Evolutionary conservation across 208 protist species (phyloP).

Genomic region (Trypanosoma avium): DNA sequence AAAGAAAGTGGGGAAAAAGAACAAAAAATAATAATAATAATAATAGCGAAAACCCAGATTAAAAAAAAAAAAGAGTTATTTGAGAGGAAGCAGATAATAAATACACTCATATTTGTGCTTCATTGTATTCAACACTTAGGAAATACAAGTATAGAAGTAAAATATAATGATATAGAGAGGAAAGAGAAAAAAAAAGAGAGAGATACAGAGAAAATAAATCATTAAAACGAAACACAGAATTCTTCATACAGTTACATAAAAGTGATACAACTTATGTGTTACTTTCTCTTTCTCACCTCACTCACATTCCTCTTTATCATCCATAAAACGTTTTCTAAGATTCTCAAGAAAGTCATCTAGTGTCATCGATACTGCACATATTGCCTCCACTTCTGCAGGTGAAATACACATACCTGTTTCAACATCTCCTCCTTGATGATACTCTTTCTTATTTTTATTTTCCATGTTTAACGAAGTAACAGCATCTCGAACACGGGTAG

Average conservation of each 20-base stretch:
- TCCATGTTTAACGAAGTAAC: constrained; percentile 2
- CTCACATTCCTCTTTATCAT: constrained; percentile 19
- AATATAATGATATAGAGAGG: no score
- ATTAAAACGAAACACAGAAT: no score
- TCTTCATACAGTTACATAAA: no score
- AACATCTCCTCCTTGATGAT: no score
- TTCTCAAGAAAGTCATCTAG: constrained; percentile 64
- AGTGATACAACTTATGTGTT: no score
- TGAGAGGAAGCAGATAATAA: background rate
- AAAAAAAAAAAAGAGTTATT: background rate
- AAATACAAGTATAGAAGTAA: no score
- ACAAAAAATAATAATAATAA: background rate
- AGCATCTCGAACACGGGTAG: constrained; percentile 12
- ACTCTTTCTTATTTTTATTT: background rate
- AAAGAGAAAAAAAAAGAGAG: no score
- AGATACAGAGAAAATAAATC: no score
- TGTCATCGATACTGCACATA: constrained; percentile 63
- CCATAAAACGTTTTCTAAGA: constrained; percentile 25
- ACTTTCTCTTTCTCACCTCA: no score
- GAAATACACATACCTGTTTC: constrained; percentile 48
- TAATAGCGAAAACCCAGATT: no score
- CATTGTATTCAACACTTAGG: no score
- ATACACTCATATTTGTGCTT: no score
- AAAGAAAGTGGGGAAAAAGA: background rate
- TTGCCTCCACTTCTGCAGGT: constrained; percentile 69